phyloP scores from a whole-genome alignment of 371 early-diverging fungal genomes.

The Basidiobolus meristosporus region DNA sequence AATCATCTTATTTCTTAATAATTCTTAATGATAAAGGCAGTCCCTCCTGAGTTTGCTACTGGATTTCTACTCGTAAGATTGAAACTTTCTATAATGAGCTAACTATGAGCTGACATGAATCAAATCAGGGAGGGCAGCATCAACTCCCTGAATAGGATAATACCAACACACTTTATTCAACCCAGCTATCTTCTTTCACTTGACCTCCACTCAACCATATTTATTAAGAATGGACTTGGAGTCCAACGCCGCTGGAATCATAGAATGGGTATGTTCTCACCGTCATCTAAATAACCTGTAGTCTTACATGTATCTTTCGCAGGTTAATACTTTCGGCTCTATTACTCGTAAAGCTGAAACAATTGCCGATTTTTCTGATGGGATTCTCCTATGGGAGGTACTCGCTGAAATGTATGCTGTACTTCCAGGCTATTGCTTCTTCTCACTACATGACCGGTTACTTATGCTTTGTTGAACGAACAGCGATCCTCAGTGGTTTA shows the following conservation, averaged over 20 bases:
- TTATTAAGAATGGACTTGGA: conserved; percentile 2
- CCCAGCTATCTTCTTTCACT: too few relatives aligned
- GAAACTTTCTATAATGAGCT: too few relatives aligned
- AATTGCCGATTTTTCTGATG: conserved; percentile 58
- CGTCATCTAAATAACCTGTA: neutral
- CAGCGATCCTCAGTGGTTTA: conserved; percentile 81
- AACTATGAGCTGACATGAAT: too few relatives aligned
- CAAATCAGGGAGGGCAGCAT: too few relatives aligned
- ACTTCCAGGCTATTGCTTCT: neutral
- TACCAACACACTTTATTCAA: too few relatives aligned
- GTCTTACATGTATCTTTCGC: conserved; percentile 1
- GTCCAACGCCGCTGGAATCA: conserved; percentile 25
- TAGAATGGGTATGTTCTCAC: conserved; percentile 20
- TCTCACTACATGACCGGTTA: neutral
- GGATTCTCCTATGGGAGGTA: conserved; percentile 61
- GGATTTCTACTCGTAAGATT: too few relatives aligned
- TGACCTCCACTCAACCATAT: neutral
- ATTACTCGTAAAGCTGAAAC: conserved; percentile 31
- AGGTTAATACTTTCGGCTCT: conserved; percentile 57
- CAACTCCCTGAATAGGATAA: too few relatives aligned
- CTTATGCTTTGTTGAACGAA: neutral
- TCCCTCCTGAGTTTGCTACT: too few relatives aligned
- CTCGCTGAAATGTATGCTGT: conserved; percentile 58
- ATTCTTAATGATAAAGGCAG: too few relatives aligned
- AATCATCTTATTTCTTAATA: too few relatives aligned